Evolutionary conservation across 2,329 filamentous ascomycete genomes (phyloP).

Genomic region (Clonostachys chloroleuca): DNA sequence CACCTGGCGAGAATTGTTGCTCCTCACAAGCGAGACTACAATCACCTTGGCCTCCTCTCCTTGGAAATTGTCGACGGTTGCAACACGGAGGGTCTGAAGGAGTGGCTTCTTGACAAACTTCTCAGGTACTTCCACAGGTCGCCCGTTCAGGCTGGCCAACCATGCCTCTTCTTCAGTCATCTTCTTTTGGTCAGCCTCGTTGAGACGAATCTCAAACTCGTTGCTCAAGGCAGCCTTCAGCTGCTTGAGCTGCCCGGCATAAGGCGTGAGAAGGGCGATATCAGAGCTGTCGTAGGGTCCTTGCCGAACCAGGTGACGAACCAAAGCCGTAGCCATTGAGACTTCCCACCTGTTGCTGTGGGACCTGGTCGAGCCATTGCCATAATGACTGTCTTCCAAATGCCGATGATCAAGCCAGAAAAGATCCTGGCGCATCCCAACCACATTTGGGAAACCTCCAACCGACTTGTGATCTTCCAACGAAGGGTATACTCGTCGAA

Average conservation of each 20-base stretch:
- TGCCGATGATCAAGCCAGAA: constrained; percentile 59
- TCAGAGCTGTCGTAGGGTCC: constrained; percentile 54
- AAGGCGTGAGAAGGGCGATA: constrained; percentile 68
- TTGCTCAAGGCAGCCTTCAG: constrained; percentile 37
- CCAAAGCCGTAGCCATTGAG: constrained; percentile 34
- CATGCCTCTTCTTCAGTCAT: constrained; percentile 24
- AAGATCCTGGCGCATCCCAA: constrained; percentile 45
- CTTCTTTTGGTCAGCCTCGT: constrained; percentile 56
- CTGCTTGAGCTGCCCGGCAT: constrained; percentile 51
- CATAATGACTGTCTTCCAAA: constrained; percentile 29
- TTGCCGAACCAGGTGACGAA: constrained; percentile 62
- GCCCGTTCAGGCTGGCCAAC: constrained; percentile 16
- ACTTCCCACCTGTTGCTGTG: constrained; percentile 52
- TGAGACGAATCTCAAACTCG: constrained; percentile 57
- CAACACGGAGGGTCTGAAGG: constrained; percentile 44
- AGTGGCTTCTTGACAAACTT: constrained; percentile 25
- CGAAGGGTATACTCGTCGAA: constrained; percentile 51
- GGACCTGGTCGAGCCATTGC: constrained; percentile 30
- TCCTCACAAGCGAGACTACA: constrained; percentile 66
- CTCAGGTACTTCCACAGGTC: constrained; percentile 7
- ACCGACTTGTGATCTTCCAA: constrained; percentile 44
- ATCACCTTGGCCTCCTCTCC: constrained; percentile 72
- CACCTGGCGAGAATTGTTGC: constrained; percentile 51
- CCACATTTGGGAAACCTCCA: constrained; percentile 36
- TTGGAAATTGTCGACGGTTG: constrained; percentile 73